Evolutionary conservation across 2,329 filamentous ascomycete species (phyloP), one percentile per base, ranked within the genome.

Genomic region (Claviceps quebecensis): DNA sequence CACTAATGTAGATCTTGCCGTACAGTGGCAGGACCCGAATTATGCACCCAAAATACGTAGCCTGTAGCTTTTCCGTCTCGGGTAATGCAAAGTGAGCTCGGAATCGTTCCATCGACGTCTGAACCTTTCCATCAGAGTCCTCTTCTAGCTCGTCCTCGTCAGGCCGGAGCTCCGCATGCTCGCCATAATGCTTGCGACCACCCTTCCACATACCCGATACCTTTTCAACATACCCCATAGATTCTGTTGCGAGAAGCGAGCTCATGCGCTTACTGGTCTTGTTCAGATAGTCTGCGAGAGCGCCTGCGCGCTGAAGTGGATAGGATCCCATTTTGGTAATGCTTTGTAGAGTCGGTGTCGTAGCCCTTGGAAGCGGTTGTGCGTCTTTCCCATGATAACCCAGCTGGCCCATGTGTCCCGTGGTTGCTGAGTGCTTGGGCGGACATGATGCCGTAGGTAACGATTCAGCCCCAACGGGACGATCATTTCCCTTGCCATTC

Each of bases 201-300:
- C 93, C 93, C 58, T 89, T 87, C 81, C 93, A 93, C 86, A 97
- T 97, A 39, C 89, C 91, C 0, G 91, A 95, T 0, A 97, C 90
- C 66, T 96, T 97, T 62, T 94, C 90, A 36, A 95, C 84, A 63
- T 97, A 97, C 1, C 88, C 89, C 83, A 95, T 95, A 0, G 91
- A 94, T 65, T 96, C 90, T 0, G 84, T 87, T 6, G 91, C 87
- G 45, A 97, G 70, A 8, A 95, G 70, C 29, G 75, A 87, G 54
- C 87, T 87, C 81, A 97, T 87, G 37, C 81, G 81, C 58, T 86
- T 86, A 22, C 88, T 84, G 22, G 86, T 81, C 52, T 77, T 84
- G 61, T 86, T 87, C 49, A 96, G 72, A 62, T 89, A 95, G 46
- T 83, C 87, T 8, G 89, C 77, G 62, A 95, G 78, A 1, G 84